Evolutionary conservation across 164 flowering plant genomes (phyloP), one percentile per base, ranked within the genome.

Genomic region (Vitis riparia): DNA sequence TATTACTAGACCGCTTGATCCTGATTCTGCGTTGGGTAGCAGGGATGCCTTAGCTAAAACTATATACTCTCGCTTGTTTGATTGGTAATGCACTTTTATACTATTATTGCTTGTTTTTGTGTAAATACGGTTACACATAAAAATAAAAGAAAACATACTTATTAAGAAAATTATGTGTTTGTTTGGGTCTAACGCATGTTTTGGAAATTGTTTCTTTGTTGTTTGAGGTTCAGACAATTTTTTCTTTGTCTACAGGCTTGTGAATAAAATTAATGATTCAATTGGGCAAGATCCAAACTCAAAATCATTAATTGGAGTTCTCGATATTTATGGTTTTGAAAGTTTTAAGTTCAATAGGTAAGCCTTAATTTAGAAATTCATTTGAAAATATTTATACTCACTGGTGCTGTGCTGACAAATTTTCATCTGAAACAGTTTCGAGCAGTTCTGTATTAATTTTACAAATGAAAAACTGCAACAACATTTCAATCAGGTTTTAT

Each of bases 261-360:
- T 96, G 73, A 91, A 91, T 15, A 96, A 89, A 75, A 96, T 93
- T 51, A 96, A 96, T 80, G 77, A 19, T 72, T 96, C 99, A 12
- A 96, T 96, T 75, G 98, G 99, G 63, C 99, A 96, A 78, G 99
- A 96, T 77, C 95, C 98, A 59, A 88, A 87, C 81, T 92, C 99
- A 48, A 92, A 86, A 72, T 76, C 88, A 47, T 68, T 96, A 59
- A 96, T 96, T 75, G 99, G 99, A 73, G 99, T 96, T 73, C 98
- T 96, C 82, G 99, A 96, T 86, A 93, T 96, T 61, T 96, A 96
- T 77, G 98, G 99, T 19, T 93, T 93, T 83, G 99, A 96, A 76
- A 96, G 99, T 77, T 93, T 96, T 71, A 93, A 96, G 83, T 78
- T 75, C 77, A 96, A 96, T 75, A 94, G 99, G 99, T 91, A 76